Conservation (phyloP, 176 grass and related monocot species). For the Aechmea fasciata region DNA sequence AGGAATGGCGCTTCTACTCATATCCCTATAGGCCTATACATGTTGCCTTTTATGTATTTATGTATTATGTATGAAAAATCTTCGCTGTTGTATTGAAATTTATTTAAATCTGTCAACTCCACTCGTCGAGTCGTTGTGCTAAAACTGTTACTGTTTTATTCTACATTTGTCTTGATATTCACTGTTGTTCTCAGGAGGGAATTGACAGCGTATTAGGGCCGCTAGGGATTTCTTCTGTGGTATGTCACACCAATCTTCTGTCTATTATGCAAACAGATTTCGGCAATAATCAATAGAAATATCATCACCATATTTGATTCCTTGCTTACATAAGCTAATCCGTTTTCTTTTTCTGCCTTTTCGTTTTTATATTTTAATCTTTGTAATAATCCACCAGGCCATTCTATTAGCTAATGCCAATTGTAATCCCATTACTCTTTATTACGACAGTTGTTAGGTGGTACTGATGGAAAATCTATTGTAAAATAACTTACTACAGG, state of each 20-base stretch:
- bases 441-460: no score
- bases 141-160: not conserved
- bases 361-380: no score
- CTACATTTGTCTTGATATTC: not conserved
- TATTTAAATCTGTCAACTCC: not conserved
- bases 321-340: not conserved
- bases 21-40: not conserved
- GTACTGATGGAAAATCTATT: no score
- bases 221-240: conserved; percentile 41
- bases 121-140: not conserved
- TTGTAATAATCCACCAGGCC: no score
- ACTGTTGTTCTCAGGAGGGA: conserved; percentile 25
- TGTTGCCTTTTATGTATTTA: not conserved
- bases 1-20: not conserved
- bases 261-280: no score
- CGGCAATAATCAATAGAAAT: not conserved
- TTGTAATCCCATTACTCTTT: no score
- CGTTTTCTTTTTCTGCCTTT: no score
- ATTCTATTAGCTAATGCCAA: no score
- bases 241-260: conserved; percentile 5
- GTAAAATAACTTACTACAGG: no score
- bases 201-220: conserved; percentile 28
- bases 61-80: not conserved
- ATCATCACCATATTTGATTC: not conserved
- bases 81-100: not conserved